Evolutionary conservation across 2,329 filamentous ascomycete species (phyloP).

Genomic region (Cladophialophora carrionii): DNA sequence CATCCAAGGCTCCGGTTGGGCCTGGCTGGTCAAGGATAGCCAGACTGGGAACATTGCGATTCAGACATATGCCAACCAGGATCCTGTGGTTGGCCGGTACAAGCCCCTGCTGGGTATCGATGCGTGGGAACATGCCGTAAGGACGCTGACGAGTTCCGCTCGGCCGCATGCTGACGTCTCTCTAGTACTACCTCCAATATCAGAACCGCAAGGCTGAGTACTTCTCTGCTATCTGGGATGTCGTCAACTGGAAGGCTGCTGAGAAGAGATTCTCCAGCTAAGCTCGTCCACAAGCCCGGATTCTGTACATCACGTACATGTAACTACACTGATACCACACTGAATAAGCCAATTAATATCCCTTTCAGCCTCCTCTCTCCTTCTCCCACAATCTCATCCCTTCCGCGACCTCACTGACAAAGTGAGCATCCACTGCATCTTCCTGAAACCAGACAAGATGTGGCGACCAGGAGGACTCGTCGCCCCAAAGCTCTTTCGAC

Average conservation of each 20-base stretch:
- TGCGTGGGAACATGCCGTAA: slow-evolving; percentile 84
- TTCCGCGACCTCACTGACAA: slow-evolving; percentile 26
- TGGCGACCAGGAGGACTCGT: slow-evolving; percentile 1
- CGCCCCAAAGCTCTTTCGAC: slow-evolving; percentile 5
- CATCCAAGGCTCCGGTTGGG: slow-evolving; percentile 68
- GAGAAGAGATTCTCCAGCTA: slow-evolving; percentile 64
- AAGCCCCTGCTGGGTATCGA: slow-evolving; percentile 85
- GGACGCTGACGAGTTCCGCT: background rate
- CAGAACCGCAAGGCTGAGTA: slow-evolving; percentile 97
- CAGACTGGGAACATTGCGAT: slow-evolving; percentile 62
- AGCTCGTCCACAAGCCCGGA: slow-evolving; percentile 4
- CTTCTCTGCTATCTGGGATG: slow-evolving; percentile 91
- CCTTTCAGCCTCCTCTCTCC: background rate
- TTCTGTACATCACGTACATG: slow-evolving; percentile 18
- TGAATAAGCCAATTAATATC: background rate
- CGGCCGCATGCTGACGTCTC: slow-evolving; percentile 9
- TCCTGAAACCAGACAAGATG: slow-evolving; percentile 21
- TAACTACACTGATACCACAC: slow-evolving; percentile 14
- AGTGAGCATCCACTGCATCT: slow-evolving; percentile 28
- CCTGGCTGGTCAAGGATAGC: slow-evolving; percentile 65
- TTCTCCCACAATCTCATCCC: slow-evolving; percentile 20
- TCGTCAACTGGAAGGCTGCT: slow-evolving; percentile 92
- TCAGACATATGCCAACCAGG: slow-evolving; percentile 78
- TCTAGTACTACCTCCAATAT: slow-evolving; percentile 71
- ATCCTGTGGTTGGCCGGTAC: slow-evolving; percentile 82